Conservation (phyloP, 768 basidiomycete genomes). For the Tylopilus felleus region DNA sequence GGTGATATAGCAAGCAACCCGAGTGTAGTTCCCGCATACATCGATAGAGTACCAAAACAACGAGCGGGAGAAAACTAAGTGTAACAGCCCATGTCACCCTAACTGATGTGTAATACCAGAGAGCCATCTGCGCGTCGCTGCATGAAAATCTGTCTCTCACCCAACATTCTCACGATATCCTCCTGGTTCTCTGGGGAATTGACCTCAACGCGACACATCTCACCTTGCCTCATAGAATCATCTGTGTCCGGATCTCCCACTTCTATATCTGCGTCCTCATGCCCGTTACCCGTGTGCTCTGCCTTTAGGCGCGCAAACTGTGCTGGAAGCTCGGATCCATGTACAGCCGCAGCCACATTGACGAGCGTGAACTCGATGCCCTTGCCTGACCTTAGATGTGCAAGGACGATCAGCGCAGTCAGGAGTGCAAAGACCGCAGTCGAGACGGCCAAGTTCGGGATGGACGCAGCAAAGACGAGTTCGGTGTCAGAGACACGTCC, state of each 20-base stretch:
- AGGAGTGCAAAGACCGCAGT: conserved; percentile 26
- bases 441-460: conserved; percentile 26
- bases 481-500: conserved; percentile 21
- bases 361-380: conserved; percentile 23
- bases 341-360: conserved; percentile 20
- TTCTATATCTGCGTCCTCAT: neutral
- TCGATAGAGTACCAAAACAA: too few relatives aligned
- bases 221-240: neutral
- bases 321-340: conserved; percentile 25
- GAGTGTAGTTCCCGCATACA: too few relatives aligned
- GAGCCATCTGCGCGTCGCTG: conserved; percentile 18
- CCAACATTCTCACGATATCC: conserved; percentile 4
- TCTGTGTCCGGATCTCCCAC: neutral
- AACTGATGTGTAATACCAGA: conserved; percentile 19
- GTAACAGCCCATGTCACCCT: too few relatives aligned
- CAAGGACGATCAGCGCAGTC: conserved; percentile 14
- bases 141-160: conserved; percentile 12
- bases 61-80: too few relatives aligned
- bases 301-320: conserved; percentile 8
- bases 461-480: conserved; percentile 25
- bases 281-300: neutral
- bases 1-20: too few relatives aligned
- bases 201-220: neutral
- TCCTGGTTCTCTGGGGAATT: neutral
- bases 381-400: conserved; percentile 24